Conservation (phyloP, 768 basidiomycete species). For the Hericium rajendrae region DNA sequence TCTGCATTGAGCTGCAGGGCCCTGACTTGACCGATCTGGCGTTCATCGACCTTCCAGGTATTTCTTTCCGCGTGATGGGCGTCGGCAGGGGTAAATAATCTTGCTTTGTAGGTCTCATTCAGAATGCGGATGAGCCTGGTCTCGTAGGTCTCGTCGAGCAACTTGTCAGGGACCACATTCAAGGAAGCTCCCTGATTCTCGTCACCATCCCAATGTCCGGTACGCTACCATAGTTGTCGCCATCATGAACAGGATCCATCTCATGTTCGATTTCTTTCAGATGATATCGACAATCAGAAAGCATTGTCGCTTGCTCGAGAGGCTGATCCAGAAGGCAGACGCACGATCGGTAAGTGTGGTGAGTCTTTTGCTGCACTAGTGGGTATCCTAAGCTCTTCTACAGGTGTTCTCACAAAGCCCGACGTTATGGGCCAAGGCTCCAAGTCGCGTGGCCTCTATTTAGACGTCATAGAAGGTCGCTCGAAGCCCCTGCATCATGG, state of each 20-base stretch:
- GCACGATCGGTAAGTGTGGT: conserved; percentile 44
- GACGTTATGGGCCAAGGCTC: conserved; percentile 30
- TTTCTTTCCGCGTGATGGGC: too few relatives aligned
- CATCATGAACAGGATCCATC: background rate
- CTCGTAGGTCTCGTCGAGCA: conserved; percentile 36
- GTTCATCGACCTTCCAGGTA: conserved; percentile 21
- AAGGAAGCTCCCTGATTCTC: conserved; percentile 43
- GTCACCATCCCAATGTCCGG: conserved; percentile 47
- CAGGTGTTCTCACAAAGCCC: conserved; percentile 44
- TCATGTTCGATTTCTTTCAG: too few relatives aligned
- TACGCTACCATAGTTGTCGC: conserved; percentile 13
- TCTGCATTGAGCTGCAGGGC: conserved; percentile 19
- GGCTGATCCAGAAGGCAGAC: conserved; percentile 34
- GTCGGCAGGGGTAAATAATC: too few relatives aligned
- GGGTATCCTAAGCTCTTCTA: background rate
- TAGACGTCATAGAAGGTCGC: conserved; percentile 31
- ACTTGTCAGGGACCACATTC: conserved; percentile 40
- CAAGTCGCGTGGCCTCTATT: conserved; percentile 26
- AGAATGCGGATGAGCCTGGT: conserved; percentile 33
- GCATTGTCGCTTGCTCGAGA: conserved; percentile 38
- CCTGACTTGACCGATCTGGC: conserved; percentile 19
- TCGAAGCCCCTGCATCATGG: conserved; percentile 30
- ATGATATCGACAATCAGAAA: conserved; percentile 52
- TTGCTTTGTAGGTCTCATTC: too few relatives aligned
- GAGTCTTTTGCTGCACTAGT: too few relatives aligned